Evolutionary conservation across 1,284 basidiomycete genomes (phyloP).

Genomic region (Ganoderma lucidum): DNA sequence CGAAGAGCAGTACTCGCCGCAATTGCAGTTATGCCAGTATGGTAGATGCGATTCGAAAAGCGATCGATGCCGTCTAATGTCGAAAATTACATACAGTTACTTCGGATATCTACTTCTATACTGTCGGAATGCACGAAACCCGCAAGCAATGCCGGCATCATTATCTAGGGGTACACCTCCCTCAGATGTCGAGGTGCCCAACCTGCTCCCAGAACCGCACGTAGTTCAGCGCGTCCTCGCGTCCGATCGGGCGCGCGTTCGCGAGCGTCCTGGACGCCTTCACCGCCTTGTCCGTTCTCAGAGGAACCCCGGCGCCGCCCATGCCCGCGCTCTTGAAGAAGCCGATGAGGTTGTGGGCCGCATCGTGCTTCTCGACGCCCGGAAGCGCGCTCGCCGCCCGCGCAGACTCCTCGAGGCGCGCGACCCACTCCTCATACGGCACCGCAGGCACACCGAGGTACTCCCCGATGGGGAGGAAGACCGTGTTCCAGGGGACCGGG

Average conservation of each 20-base stretch:
- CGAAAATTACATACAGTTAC: background rate
- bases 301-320: constrained; percentile 25
- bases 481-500: constrained; percentile 37
- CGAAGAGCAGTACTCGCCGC: too few species aligned
- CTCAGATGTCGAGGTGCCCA: constrained; percentile 22
- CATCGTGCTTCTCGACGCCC: constrained; percentile 23
- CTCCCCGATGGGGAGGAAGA: constrained; percentile 32
- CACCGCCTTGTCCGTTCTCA: constrained; percentile 31
- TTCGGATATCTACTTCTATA: background rate
- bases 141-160: background rate
- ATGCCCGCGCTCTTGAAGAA: constrained; percentile 33
- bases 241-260: constrained; percentile 23
- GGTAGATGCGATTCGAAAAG: background rate
- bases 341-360: constrained; percentile 28
- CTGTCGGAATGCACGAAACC: background rate
- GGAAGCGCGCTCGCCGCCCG: constrained; percentile 16
- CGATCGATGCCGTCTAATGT: background rate
- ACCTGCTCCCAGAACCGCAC: constrained; percentile 31
- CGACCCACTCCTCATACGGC: constrained; percentile 38
- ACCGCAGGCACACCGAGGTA: constrained; percentile 34
- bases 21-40: background rate
- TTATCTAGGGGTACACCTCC: background rate
- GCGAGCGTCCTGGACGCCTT: constrained; percentile 23
- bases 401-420: constrained; percentile 23
- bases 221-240: constrained; percentile 29